Base-by-base conservation (phyloP, 164 flowering plant genomes). In the Platanus orientalis region DNA sequence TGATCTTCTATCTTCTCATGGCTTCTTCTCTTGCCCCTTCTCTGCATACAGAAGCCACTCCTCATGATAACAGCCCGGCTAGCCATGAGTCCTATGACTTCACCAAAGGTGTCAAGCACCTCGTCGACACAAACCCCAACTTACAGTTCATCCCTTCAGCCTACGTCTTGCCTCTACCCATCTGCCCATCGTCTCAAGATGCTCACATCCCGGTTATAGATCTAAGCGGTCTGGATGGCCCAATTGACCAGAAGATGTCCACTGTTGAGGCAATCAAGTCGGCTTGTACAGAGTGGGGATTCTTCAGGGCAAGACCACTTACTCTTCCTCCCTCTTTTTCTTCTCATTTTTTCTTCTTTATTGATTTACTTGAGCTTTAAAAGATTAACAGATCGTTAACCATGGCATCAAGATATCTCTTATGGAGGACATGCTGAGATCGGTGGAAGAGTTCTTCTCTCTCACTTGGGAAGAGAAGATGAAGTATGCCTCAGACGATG, bases 31-130 rank as follows among this genome's bases (percentile, higher is more conserved):
- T n/a, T 13, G 6, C 56, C 16, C 20, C 48, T 14, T n/a, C 21
- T 23, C 13, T 28, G 29, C 26, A 28, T 3, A 13, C 39, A 4
- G 19, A 9, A 3, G 17, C 19, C 28, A 48, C 40, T 5, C 48
- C 17, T 21, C 52, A 57, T 13, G 40, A 28, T 40, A 57, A 62
- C 3, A n/a, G 4, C n/a, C n/a, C n/a, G n/a, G n/a, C n/a, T n/a
- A n/a, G n/a, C n/a, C n/a, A n/a, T n/a, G n/a, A n/a, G n/a, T n/a
- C n/a, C n/a, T n/a, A n/a, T n/a, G n/a, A n/a, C n/a, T n/a, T n/a
- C 47, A 57, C 16, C 52, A 67, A 66, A 49, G 77, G 77, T 25
- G 77, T 74, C n/a, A 74, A 74, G 49, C 29, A 70, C 51, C 69
- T 74, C 4, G 67, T 74, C 6, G 77, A 70, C 28, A 67, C 62